These are phyloP conservation scores for Nepenthes alata DNA, from an alignment of 179 eudicot species.

Conservation along the genomic window DNA sequence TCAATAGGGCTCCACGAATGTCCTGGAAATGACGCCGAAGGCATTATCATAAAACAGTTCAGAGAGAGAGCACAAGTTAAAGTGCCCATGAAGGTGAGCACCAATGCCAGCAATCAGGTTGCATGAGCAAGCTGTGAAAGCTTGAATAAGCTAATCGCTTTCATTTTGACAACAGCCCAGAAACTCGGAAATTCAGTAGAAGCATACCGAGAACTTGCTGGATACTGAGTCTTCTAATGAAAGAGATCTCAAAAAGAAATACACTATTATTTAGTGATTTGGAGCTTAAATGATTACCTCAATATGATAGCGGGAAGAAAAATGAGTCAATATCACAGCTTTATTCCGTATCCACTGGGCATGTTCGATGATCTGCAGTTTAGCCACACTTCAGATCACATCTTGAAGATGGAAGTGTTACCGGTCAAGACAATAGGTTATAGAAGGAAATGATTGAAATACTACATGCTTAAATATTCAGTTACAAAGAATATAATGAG, in stretches of 20 bases:
- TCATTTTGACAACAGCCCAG: not conserved
- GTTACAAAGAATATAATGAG: no score
- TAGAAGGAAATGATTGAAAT: no score
- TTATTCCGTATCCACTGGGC: conserved; percentile 87
- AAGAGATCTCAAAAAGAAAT: not conserved
- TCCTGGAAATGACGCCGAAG: conserved; percentile 34
- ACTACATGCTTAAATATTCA: no score
- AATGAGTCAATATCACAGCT: conserved; percentile 69
- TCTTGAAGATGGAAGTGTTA: no score
- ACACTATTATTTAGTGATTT: not conserved
- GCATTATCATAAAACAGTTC: not conserved
- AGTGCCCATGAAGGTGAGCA: not conserved
- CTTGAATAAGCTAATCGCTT: no score
- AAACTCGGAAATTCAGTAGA: not conserved
- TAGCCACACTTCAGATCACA: conserved; percentile 5
- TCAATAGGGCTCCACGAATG: conserved; percentile 68
- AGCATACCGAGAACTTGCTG: not conserved
- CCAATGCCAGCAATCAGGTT: no score
- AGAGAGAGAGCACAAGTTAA: not conserved
- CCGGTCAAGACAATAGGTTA: no score
- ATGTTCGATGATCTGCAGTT: conserved; percentile 63
- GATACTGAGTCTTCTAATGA: not conserved
- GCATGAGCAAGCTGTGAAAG: no score
- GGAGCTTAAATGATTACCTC: conserved; percentile 42
- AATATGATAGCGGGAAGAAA: conserved; percentile 74